Conservation (phyloP, 306 rosid species). For the Citrullus mucosospermus region DNA sequence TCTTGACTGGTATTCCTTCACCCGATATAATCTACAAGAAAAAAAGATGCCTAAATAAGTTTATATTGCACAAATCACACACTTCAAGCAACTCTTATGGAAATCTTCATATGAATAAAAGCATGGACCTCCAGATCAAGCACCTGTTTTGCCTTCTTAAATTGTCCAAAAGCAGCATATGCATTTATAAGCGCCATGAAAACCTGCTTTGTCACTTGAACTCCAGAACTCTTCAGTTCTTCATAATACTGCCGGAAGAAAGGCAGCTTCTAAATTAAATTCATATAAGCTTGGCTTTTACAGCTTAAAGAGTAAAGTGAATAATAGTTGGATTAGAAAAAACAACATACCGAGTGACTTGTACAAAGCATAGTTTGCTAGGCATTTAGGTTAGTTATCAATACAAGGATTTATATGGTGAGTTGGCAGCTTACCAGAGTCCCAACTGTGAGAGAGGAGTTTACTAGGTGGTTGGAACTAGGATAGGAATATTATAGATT, state of each 20-base stretch:
- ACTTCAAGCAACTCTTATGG: background rate
- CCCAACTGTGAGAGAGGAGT: background rate
- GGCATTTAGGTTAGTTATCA: background rate
- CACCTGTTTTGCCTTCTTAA: conserved; percentile 89
- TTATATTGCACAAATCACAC: background rate
- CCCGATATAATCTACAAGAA: conserved; percentile 43
- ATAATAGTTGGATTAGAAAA: background rate
- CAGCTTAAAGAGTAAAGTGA: background rate
- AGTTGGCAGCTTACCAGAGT: background rate
- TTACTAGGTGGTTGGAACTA: background rate
- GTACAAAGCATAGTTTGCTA: background rate
- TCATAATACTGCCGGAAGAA: conserved; percentile 45
- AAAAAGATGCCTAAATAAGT: background rate
- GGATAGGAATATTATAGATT: background rate
- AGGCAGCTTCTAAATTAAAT: conserved; percentile 1
- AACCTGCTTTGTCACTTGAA: conserved; percentile 31
- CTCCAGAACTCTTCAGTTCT: conserved; percentile 34
- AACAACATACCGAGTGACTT: background rate
- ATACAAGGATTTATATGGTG: background rate
- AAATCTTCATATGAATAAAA: background rate
- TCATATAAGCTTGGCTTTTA: background rate
- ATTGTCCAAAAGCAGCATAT: conserved; percentile 60
- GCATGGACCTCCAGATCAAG: background rate
- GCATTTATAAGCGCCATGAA: conserved; percentile 64
- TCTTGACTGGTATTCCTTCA: conserved; percentile 26